Evolutionary conservation across 768 basidiomycete genomes (phyloP).

Genomic region (Tulasnella sp.): DNA sequence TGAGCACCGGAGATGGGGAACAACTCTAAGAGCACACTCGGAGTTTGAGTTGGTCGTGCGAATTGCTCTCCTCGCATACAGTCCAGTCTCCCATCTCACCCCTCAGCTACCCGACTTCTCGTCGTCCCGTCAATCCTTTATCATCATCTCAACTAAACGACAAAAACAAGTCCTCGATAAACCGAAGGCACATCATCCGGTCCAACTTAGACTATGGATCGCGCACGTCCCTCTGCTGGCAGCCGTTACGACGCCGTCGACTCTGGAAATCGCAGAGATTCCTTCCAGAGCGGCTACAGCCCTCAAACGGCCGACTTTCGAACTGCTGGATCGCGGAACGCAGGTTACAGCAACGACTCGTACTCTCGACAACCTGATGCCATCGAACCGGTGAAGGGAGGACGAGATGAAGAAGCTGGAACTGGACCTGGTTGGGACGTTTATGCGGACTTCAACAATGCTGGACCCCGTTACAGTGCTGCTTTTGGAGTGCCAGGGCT

Average conservation of each 20-base stretch:
- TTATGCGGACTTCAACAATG: constrained; percentile 86
- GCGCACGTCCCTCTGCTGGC: constrained; percentile 2
- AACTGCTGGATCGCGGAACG: background rate
- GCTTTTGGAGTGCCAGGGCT: constrained; percentile 48
- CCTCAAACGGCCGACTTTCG: background rate
- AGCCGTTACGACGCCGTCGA: background rate
- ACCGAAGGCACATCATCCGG: background rate
- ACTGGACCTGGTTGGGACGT: constrained; percentile 65
- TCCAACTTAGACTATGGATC: background rate
- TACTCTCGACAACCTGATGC: constrained; percentile 22
- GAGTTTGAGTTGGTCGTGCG: background rate
- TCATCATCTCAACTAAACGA: background rate
- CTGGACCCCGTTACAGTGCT: constrained; percentile 70
- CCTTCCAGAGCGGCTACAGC: background rate
- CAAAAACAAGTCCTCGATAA: background rate
- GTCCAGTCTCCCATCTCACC: constrained; percentile 12
- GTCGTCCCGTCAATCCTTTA: constrained; percentile 13
- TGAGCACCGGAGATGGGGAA: background rate
- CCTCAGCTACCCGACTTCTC: background rate
- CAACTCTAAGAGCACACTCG: background rate
- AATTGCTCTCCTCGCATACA: background rate
- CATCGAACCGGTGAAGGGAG: constrained; percentile 23
- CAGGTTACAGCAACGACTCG: constrained; percentile 6
- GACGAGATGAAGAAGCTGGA: constrained; percentile 56
- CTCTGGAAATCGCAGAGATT: background rate